Evolutionary conservation across 225 moss, liverwort and hornwort genomes (phyloP).

Genomic region (Anthoceros angustus): DNA sequence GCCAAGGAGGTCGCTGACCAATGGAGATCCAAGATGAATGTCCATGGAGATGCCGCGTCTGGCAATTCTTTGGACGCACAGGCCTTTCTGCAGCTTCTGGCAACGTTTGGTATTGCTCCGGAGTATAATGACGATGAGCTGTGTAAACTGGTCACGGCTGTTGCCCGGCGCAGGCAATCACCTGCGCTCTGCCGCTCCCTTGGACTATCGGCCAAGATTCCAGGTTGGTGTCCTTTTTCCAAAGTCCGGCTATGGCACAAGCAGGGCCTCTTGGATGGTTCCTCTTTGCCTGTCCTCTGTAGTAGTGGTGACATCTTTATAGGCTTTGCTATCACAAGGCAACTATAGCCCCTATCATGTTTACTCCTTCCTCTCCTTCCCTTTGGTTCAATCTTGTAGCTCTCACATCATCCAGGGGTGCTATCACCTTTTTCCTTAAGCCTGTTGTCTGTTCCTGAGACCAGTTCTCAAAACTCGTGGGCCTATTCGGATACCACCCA

Average conservation of each 20-base stretch:
- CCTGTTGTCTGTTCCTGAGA: neutral
- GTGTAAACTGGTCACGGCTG: conserved; percentile 99
- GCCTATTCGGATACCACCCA: neutral
- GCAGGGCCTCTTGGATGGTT: conserved; percentile 45
- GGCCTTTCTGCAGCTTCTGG: conserved; percentile 99
- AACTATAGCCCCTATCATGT: neutral
- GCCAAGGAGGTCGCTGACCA: conserved; percentile 99
- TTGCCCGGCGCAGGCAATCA: conserved; percentile 99
- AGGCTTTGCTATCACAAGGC: conserved; percentile 5
- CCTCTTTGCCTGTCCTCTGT: conserved; percentile 32
- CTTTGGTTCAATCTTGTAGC: neutral
- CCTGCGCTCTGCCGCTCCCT: conserved; percentile 99
- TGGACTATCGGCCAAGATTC: conserved; percentile 99
- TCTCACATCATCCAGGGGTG: neutral
- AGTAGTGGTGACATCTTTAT: conserved; percentile 7
- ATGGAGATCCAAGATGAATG: conserved; percentile 98
- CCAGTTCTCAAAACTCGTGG: neutral
- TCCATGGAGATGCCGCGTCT: conserved; percentile 94
- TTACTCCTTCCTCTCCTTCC: neutral
- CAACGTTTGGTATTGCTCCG: conserved; percentile 99
- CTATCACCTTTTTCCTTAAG: neutral
- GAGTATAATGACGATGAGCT: conserved; percentile 99
- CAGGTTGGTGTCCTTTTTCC: conserved; percentile 98
- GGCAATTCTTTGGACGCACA: conserved; percentile 99
- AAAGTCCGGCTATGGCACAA: conserved; percentile 58